Conservation (phyloP, 805 yeast genomes). For the Saturnispora silvae region DNA sequence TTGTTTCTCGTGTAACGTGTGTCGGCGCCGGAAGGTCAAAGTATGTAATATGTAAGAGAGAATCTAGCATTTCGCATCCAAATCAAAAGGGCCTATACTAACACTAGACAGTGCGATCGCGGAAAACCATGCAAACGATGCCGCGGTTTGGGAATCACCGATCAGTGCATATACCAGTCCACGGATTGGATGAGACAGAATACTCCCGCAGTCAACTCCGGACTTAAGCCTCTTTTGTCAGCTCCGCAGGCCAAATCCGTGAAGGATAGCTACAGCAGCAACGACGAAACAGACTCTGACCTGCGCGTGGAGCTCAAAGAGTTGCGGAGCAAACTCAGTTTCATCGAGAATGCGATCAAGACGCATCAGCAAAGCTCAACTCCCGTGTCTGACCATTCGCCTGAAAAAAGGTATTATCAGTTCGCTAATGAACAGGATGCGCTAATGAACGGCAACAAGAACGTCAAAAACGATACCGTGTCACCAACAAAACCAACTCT, state of each 20-base stretch:
- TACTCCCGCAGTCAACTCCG: too few species aligned
- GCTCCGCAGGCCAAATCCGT: too few species aligned
- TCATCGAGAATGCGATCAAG: slow-evolving; percentile 5
- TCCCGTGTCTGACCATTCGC: too few species aligned
- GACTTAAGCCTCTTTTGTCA: too few species aligned
- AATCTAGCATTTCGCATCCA: slow-evolving; percentile 20
- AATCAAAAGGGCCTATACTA: too few species aligned
- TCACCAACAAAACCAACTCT: background rate
- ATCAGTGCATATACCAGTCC: slow-evolving; percentile 24
- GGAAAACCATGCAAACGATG: slow-evolving; percentile 28
- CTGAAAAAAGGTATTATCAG: too few species aligned
- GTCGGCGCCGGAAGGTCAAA: slow-evolving; percentile 38
- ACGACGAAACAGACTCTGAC: background rate
- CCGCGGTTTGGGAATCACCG: slow-evolving; percentile 22
- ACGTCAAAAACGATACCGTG: background rate
- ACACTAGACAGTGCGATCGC: slow-evolving; percentile 23
- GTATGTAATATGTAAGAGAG: slow-evolving; percentile 25
- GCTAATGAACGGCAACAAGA: too few species aligned
- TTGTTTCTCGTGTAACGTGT: slow-evolving; percentile 36
- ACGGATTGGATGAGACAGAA: slow-evolving; percentile 20
- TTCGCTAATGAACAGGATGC: too few species aligned
- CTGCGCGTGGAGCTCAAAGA: slow-evolving; percentile 1
- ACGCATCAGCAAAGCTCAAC: background rate
- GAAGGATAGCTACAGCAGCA: too few species aligned
- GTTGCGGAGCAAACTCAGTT: slow-evolving; percentile 3